A percentile compares a stretch with the other conserved stretches of the same genome.
These are phyloP conservation scores for Remersonia thermophila DNA, from an alignment of 2,329 filamentous ascomycete genomes.

Conservation along the genomic window DNA sequence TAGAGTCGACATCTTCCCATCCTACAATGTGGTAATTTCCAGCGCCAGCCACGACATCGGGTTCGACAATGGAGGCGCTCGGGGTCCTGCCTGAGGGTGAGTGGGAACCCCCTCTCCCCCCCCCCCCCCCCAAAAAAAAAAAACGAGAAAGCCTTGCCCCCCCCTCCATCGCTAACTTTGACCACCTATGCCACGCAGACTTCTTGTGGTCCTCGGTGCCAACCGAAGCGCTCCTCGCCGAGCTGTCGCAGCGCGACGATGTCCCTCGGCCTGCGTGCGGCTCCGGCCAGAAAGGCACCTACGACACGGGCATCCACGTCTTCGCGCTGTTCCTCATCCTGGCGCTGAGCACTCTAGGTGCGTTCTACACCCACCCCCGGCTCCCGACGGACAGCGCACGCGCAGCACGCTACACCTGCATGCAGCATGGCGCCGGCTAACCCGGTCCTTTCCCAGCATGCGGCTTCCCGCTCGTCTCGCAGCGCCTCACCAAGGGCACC, in stretches of 20 bases:
- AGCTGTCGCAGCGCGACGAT: conserved; percentile 36
- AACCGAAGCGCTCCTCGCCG: conserved; percentile 38
- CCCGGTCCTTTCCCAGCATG: conserved; percentile 35
- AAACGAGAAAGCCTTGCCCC: too few relatives aligned
- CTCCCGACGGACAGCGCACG: too few relatives aligned
- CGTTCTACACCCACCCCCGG: conserved; percentile 12
- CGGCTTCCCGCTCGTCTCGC: conserved; percentile 53
- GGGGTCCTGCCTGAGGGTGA: conserved; percentile 7
- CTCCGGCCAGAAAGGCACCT: conserved; percentile 38
- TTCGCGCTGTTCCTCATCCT: conserved; percentile 57
- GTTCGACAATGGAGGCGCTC: conserved; percentile 11
- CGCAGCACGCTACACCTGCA: too few relatives aligned
- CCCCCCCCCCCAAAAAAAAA: too few relatives aligned
- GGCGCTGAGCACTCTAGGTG: conserved; percentile 45
- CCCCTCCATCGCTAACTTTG: too few relatives aligned
- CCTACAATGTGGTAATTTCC: conserved; percentile 6
- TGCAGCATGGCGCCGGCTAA: not conserved
- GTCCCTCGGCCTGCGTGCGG: conserved; percentile 37
- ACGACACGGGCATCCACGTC: conserved; percentile 56
- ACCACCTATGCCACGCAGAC: conserved; percentile 17
- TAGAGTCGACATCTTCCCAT: conserved; percentile 26
- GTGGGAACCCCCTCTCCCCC: conserved; percentile 1
- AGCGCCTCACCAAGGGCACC: conserved; percentile 40
- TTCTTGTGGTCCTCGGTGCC: conserved; percentile 37
- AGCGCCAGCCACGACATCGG: too few relatives aligned